These are phyloP conservation scores for Vanderwaltozyma polyspora DNA, from an alignment of 805 yeast genomes.

Conservation along the genomic window DNA sequence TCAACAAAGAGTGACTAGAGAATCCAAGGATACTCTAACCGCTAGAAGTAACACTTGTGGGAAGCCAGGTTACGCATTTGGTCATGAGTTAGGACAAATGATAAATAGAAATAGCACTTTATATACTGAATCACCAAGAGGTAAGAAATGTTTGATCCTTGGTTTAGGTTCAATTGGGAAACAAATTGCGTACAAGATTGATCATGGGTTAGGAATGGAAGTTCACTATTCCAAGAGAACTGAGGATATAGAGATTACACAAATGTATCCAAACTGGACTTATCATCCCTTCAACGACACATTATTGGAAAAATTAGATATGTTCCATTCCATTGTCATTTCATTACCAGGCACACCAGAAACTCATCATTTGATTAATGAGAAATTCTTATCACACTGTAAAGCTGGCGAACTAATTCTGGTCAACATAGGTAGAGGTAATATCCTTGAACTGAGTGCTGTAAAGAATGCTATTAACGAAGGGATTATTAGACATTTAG, in stretches of 20 bases:
- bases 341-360: slow-evolving; percentile 47
- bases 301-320: slow-evolving; percentile 26
- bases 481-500: slow-evolving; percentile 44
- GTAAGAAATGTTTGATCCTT: slow-evolving; percentile 41
- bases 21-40: slow-evolving; percentile 30
- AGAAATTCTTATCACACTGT: slow-evolving; percentile 28
- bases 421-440: slow-evolving; percentile 53
- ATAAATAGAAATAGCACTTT: slow-evolving; percentile 20
- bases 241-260: slow-evolving; percentile 12
- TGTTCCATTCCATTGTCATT: slow-evolving; percentile 42
- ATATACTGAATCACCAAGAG: slow-evolving; percentile 34
- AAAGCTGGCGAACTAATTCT: slow-evolving; percentile 20
- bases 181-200: slow-evolving; percentile 39
- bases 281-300: slow-evolving; percentile 27
- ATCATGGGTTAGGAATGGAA: slow-evolving; percentile 43
- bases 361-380: slow-evolving; percentile 39
- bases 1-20: slow-evolving; percentile 25
- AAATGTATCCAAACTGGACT: slow-evolving; percentile 25
- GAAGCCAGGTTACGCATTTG: slow-evolving; percentile 27
- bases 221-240: slow-evolving; percentile 44
- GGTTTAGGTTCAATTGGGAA: slow-evolving; percentile 57
- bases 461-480: slow-evolving; percentile 32
- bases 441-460: slow-evolving; percentile 40
- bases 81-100: slow-evolving; percentile 19
- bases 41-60: slow-evolving; percentile 28